Evolutionary conservation across 495 filamentous ascomycete species (phyloP), one percentile per base, ranked within the genome.

Genomic region (Aspergillus incahuasiensis): DNA sequence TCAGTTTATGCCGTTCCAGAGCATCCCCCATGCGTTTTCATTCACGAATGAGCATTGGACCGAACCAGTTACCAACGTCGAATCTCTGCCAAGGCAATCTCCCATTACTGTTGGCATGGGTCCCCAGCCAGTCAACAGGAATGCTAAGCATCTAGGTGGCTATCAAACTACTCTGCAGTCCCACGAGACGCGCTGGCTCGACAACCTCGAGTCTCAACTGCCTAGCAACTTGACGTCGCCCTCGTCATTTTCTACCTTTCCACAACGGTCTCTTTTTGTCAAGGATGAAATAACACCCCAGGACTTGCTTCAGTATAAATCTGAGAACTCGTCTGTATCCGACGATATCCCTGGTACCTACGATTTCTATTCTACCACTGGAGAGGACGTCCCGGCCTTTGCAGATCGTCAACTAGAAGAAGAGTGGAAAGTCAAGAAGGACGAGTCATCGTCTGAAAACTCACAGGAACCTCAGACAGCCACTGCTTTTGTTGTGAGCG

Each of bases 401-500:
- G 65, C 63, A 3, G 69, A 71, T 16, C 66, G 58, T 21, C 64
- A 70, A 45, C 15, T 68, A 39, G 65, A 72, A 41, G 70, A 68
- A 32, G 64, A 75, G 16, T 74, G 72, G 71, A 68, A 70, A 39
- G 61, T 58, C 7, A 64, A 63, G 22, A 68, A 64, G 18, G 67
- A 67, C 16, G 55, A 59, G 7, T 54, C 54, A 1, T 64, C 68
- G 1, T 62, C 68, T 1, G 68, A 67, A 7, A 28, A 54, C 2
- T 62, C 68, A 5, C 66, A 64, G n/a, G 50, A 63, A 12, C 50
- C 55, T 12, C 63, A 66, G 22, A 68, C 65, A 41, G 61, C 72
- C 21, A 72, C 66, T 20, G 71, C 68, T 0, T 74, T 72, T 57
- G 71, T 75, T 61, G 69, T 77, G 49, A 75, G 68, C 56, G 68